Percentiles rank a stretch among this genome's conserved stretches.
These are phyloP conservation scores for Fusarium euwallaceae DNA, from an alignment of 2,329 filamentous ascomycete species.

Conservation along the genomic window DNA sequence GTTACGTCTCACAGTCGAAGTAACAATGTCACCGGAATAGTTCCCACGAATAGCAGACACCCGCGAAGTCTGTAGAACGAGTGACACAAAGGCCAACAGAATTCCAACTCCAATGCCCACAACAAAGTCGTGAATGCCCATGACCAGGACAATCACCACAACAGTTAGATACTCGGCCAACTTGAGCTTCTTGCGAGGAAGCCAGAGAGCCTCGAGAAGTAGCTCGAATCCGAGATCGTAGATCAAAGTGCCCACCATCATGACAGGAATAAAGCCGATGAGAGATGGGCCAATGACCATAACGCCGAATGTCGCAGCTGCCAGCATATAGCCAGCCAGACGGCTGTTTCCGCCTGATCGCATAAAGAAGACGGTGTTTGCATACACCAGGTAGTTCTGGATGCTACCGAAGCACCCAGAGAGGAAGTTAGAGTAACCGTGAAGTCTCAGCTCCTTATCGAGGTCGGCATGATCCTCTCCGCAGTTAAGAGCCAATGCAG, in stretches of 20 bases:
- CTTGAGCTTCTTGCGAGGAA: slow-evolving; percentile 90
- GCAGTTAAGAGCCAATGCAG: slow-evolving; percentile 88
- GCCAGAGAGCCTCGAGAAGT: slow-evolving; percentile 87
- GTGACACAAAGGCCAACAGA: slow-evolving; percentile 88
- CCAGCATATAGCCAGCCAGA: slow-evolving; percentile 87
- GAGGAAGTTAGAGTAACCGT: slow-evolving; percentile 92
- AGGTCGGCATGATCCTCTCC: slow-evolving; percentile 94
- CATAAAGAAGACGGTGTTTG: slow-evolving; percentile 97
- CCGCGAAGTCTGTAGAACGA: slow-evolving; percentile 91
- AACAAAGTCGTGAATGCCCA: slow-evolving; percentile 98
- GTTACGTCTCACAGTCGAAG: slow-evolving; percentile 92
- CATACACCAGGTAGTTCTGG: slow-evolving; percentile 96
- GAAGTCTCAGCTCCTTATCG: slow-evolving; percentile 90
- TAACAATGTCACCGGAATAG: slow-evolving; percentile 90
- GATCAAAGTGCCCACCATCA: slow-evolving; percentile 96
- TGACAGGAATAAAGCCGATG: slow-evolving; percentile 94
- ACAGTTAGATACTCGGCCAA: slow-evolving; percentile 91
- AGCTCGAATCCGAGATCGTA: slow-evolving; percentile 96
- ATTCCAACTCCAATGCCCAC: slow-evolving; percentile 94
- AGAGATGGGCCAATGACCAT: slow-evolving; percentile 88
- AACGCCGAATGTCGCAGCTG: slow-evolving; percentile 81
- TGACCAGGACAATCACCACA: slow-evolving; percentile 89
- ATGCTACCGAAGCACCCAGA: slow-evolving; percentile 92
- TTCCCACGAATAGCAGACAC: slow-evolving; percentile 89
- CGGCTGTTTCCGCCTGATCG: slow-evolving; percentile 90